A percentile compares a stretch with the other conserved stretches of the same genome.
phyloP scores from a whole-genome alignment of 1,284 basidiomycete species.

The Moniliella sp. region DNA sequence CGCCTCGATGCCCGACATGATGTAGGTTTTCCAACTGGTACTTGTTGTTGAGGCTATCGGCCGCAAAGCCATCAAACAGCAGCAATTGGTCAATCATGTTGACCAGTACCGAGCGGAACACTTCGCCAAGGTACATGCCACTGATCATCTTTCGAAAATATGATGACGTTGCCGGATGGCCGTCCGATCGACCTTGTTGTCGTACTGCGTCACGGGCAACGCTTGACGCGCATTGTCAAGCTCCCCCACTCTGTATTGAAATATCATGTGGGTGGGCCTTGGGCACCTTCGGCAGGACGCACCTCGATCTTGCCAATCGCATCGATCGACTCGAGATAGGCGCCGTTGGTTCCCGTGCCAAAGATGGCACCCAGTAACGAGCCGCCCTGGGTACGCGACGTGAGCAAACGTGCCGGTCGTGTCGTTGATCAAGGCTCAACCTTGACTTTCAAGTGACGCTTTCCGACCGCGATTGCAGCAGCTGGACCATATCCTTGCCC shows the following conservation, averaged over 20 bases:
- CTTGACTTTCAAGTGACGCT: conserved; percentile 76
- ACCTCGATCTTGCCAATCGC: conserved; percentile 52
- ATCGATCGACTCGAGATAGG: conserved; percentile 67
- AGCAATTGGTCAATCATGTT: conserved; percentile 54
- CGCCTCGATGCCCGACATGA: conserved; percentile 65
- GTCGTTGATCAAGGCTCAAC: conserved; percentile 89
- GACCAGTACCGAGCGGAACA: conserved; percentile 63
- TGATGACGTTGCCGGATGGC: conserved; percentile 84
- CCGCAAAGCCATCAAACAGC: conserved; percentile 60
- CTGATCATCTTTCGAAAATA: conserved; percentile 96
- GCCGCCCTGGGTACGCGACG: conserved; percentile 70
- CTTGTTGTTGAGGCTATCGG: conserved; percentile 54
- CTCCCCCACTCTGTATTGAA: conserved; percentile 90
- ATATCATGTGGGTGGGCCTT: conserved; percentile 50
- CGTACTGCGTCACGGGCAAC: conserved; percentile 73
- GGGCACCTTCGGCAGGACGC: conserved; percentile 4
- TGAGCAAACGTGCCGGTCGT: conserved; percentile 76
- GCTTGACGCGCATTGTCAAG: conserved; percentile 78
- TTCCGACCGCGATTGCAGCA: conserved; percentile 82
- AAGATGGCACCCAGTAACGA: conserved; percentile 67
- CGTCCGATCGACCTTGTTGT: conserved; percentile 73
- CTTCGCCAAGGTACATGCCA: conserved; percentile 94
- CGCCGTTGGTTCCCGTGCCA: conserved; percentile 92
- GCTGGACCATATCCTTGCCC: conserved; percentile 70
- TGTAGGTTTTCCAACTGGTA: conserved; percentile 80